Percentiles rank a stretch among this genome's conserved stretches.
These are phyloP conservation scores for Hyaloperonospora arabidopsidis DNA, from an alignment of 352 stramenopile genomes.

Conservation along the genomic window DNA sequence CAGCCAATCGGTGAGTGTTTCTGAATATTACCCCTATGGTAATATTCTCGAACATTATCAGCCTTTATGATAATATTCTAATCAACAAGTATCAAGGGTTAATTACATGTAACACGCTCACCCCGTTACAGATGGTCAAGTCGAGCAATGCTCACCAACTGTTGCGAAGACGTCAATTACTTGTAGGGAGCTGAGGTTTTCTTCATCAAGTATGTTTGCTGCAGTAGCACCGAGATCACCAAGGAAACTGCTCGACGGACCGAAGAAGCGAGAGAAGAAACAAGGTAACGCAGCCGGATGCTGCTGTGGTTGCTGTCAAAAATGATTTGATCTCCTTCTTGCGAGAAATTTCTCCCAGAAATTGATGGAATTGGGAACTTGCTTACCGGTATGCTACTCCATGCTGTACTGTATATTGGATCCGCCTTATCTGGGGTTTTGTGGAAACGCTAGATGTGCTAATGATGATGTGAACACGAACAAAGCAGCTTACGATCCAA, in stretches of 20 bases:
- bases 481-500: slow-evolving; percentile 25
- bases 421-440: not conserved
- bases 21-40: no score
- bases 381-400: no score
- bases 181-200: slow-evolving; percentile 6
- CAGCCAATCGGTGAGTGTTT: no score
- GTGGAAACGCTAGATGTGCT: slow-evolving; percentile 13
- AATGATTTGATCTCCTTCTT: slow-evolving; percentile 62
- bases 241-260: slow-evolving; percentile 58
- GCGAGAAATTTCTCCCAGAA: slow-evolving; percentile 32
- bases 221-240: slow-evolving; percentile 43
- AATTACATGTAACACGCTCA: no score
- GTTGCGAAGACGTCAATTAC: not conserved
- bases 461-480: slow-evolving; percentile 15
- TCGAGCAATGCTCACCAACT: not conserved
- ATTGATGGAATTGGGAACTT: slow-evolving; percentile 17
- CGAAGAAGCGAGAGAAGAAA: slow-evolving; percentile 68
- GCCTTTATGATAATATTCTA: no score
- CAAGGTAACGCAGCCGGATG: slow-evolving; percentile 21
- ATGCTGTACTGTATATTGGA: not conserved
- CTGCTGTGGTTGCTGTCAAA: slow-evolving; percentile 45
- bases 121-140: no score
- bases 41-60: no score
- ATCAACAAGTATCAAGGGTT: no score
- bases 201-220: slow-evolving; percentile 40